Evolutionary conservation across 306 rosid genomes (phyloP), one percentile per base, ranked within the genome.

Genomic region (Cucurbita pepo): DNA sequence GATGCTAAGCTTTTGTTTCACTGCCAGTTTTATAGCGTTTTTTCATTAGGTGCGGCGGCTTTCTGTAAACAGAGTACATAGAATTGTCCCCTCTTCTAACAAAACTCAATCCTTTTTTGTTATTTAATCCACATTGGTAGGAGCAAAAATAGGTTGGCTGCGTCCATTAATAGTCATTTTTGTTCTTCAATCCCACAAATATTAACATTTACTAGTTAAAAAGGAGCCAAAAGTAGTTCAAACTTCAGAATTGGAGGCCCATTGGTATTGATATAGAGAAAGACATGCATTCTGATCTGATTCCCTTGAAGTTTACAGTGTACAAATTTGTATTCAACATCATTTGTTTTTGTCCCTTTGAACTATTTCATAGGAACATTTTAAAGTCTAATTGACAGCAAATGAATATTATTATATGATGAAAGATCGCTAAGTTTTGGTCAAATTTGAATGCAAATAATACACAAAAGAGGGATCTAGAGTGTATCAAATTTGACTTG

Each of bases 31-130:
- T 18, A 19, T 43, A 65, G n/a, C 11, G 40, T 9, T 19, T 30
- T 30, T 30, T 30, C 71, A 64, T 61, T 41, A 63, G 69, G 50
- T 63, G 51, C 34, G 70, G 72, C 54, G 53, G 72, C 72, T 66
- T 21, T 41, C 34, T 45, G 38, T 44, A 66, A 44, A 44, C 55
- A 19, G 72, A 45, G 55, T 66, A 21, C 55, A 66, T 66, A 66
- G 72, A 43, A 44, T 66, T 22, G 11, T 22, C 37, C n/a, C 38
- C 55, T 66, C 38, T 45, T 22, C 72, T 66, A 66, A 66, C 55
- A 43, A 45, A 44, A 11, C 16, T 5, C 3, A 16, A 38, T 45
- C 36, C 13, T 19, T 44, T 65, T 30, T 43, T 65, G 18, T 65
- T 21, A 18, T 19, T 5, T 44, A 38, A 63, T 15, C 1, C 69